phyloP scores from a whole-genome alignment of 192 early-diverging fungal genomes.

The Lobosporangium transversale region DNA sequence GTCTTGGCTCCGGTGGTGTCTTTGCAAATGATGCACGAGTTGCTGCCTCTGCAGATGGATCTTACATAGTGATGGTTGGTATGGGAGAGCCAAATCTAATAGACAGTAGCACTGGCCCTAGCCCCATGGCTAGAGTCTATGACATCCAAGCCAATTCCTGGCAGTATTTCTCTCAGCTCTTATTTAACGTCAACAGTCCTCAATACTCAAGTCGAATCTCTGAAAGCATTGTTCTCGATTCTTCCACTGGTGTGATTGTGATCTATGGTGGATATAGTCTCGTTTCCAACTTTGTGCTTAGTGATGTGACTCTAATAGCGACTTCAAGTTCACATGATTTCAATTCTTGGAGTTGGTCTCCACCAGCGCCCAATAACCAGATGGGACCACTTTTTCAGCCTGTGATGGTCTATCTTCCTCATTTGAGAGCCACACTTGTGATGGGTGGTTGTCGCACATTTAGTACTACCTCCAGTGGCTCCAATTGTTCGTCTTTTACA shows the following conservation, averaged over 20 bases:
- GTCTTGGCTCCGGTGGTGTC: background rate
- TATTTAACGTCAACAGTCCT: background rate
- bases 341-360: background rate
- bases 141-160: constrained; percentile 23
- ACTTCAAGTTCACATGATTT: background rate
- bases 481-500: background rate
- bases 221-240: background rate
- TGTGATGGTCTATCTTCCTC: background rate
- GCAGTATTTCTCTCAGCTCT: background rate
- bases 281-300: background rate
- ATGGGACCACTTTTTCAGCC: background rate
- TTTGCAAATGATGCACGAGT: background rate
- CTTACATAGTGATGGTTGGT: constrained; percentile 5
- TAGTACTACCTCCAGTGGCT: too few relatives aligned
- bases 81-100: background rate
- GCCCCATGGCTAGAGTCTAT: constrained; percentile 4
- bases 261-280: constrained; percentile 1
- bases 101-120: too few relatives aligned
- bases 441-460: constrained; percentile 10
- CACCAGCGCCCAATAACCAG: background rate
- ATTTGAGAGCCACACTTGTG: background rate
- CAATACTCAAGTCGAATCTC: background rate
- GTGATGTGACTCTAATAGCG: background rate
- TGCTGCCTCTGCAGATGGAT: constrained; percentile 4
- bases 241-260: background rate